Evolutionary conservation across 192 early-diverging fungal species (phyloP).

Genomic region (Coemansia sp.): DNA sequence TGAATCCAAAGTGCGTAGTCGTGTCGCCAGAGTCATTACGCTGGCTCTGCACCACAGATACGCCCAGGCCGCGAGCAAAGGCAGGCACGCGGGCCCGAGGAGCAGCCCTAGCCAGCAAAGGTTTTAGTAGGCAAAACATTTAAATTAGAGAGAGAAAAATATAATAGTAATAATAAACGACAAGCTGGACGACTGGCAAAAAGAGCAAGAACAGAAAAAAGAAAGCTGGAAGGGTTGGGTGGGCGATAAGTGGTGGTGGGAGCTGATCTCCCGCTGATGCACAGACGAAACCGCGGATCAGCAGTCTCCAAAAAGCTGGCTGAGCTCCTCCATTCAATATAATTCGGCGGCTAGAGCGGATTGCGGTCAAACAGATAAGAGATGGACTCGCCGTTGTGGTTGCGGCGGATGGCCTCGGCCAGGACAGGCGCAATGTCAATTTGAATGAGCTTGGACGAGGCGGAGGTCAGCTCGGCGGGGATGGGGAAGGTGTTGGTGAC

Average conservation of each 20-base stretch:
- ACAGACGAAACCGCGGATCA: background rate
- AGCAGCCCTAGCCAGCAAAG: background rate
- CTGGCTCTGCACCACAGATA: background rate
- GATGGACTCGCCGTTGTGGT: constrained; percentile 92
- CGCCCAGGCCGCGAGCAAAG: background rate
- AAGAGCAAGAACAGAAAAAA: background rate
- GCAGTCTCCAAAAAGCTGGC: too few species aligned
- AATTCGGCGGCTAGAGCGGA: constrained; percentile 8
- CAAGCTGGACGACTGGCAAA: too few species aligned
- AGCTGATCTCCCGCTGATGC: background rate
- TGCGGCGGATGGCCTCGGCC: constrained; percentile 89
- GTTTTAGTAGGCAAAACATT: background rate
- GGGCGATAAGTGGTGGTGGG: background rate
- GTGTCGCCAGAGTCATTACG: background rate
- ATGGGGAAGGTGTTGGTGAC: constrained; percentile 91
- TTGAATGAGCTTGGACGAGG: constrained; percentile 71
- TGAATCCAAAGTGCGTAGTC: constrained; percentile 92
- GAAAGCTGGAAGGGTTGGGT: background rate
- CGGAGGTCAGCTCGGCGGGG: constrained; percentile 61
- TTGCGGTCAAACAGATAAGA: constrained; percentile 77
- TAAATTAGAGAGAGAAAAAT: background rate
- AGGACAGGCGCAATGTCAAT: constrained; percentile 89
- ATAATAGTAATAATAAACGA: too few species aligned
- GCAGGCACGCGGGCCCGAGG: background rate
- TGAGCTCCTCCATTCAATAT: too few species aligned